phyloP scores from a whole-genome alignment of 2,329 filamentous ascomycete genomes.

The Fusarium sarcochroum region DNA sequence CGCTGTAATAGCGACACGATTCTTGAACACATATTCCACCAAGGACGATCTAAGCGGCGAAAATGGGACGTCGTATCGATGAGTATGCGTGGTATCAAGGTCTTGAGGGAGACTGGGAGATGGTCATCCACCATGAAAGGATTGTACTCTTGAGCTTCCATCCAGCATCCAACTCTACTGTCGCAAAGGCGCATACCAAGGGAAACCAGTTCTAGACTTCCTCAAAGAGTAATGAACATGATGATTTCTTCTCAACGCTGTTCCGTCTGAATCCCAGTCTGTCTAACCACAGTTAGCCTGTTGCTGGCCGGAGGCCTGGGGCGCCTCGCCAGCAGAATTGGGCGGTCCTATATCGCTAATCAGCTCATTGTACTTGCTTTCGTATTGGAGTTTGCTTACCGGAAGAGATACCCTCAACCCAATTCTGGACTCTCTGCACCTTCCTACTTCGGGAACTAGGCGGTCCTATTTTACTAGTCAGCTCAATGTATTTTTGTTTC shows the following conservation, averaged over 20 bases:
- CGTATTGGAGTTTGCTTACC: not conserved
- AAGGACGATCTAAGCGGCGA: not conserved
- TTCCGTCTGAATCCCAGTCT: not conserved
- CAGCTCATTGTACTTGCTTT: not conserved
- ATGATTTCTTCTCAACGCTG: constrained; percentile 12
- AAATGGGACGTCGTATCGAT: not conserved
- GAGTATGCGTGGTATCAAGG: not conserved
- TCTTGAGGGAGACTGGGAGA: not conserved
- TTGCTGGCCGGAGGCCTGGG: not conserved
- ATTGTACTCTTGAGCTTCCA: not conserved
- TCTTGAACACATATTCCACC: constrained; percentile 4
- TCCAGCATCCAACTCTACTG: not conserved
- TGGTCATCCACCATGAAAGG: not conserved
- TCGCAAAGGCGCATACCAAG: constrained; percentile 6
- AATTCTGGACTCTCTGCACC: not conserved
- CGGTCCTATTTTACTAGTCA: not conserved
- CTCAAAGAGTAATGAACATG: constrained; percentile 27
- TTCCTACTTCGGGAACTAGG: not conserved
- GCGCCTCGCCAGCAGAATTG: not conserved
- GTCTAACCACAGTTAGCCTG: not conserved
- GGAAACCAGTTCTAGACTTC: constrained; percentile 3
- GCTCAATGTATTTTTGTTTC: not conserved
- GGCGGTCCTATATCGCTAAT: not conserved
- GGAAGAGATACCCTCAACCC: not conserved
- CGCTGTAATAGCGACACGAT: not conserved